These are phyloP conservation scores for Zopfochytrium polystomum DNA, from an alignment of 371 early-diverging fungal species.

Conservation along the genomic window DNA sequence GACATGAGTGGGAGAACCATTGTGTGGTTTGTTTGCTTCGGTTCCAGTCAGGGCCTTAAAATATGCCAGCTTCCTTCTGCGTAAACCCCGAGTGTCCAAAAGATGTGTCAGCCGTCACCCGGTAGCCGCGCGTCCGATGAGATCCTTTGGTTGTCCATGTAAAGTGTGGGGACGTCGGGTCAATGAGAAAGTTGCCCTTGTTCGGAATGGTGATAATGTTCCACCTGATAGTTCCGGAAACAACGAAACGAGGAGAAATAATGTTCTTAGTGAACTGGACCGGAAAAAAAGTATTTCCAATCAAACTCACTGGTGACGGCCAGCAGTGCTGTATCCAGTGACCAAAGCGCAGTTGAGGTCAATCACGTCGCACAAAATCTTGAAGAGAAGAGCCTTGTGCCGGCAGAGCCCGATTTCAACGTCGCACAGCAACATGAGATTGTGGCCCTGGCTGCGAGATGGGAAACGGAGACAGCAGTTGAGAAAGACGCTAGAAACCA, in stretches of 20 bases:
- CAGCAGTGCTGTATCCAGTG: constrained; percentile 45
- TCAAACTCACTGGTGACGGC: constrained; percentile 49
- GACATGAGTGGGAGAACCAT: too few species aligned
- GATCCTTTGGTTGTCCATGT: constrained; percentile 47
- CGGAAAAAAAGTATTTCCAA: too few species aligned
- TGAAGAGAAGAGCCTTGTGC: constrained; percentile 48
- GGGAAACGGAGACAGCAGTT: not conserved
- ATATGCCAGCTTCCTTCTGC: constrained; percentile 32
- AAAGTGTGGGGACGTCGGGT: constrained; percentile 46
- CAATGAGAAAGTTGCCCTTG: constrained; percentile 31
- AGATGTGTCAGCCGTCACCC: constrained; percentile 28
- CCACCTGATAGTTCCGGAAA: constrained; percentile 28
- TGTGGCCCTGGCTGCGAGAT: constrained; percentile 40
- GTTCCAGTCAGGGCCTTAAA: constrained; percentile 10
- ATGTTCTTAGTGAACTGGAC: too few species aligned
- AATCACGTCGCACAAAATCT: constrained; percentile 42
- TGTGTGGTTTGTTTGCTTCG: too few species aligned
- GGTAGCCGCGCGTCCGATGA: constrained; percentile 37
- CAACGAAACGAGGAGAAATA: too few species aligned
- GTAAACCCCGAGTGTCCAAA: constrained; percentile 49
- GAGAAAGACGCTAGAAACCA: not conserved
- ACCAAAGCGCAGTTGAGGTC: constrained; percentile 43
- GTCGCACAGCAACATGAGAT: constrained; percentile 38
- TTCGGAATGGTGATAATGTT: constrained; percentile 42
- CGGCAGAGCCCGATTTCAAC: constrained; percentile 45